Evolutionary conservation across 495 filamentous ascomycete species (phyloP), one percentile per base, ranked within the genome.

Genomic region (Penicillium arizonense): DNA sequence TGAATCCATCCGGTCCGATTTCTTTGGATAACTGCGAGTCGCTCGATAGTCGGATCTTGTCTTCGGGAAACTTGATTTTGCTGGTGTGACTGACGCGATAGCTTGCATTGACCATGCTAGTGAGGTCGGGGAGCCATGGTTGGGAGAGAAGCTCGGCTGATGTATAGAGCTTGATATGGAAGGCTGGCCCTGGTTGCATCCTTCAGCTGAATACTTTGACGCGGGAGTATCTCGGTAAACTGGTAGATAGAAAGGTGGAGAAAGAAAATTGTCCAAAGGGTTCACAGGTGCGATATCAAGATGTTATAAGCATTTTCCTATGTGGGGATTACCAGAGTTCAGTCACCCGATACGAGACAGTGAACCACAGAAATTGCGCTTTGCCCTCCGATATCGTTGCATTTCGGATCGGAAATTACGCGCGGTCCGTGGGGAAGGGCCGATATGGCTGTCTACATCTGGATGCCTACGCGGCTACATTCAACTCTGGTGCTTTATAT

Each of bases 21-120:
- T 56, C 53, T 30, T 47, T 30, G 13, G 53, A 51, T 13, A 56
- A 43, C n/a, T 46, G 4, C 10, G 47, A 46, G 33, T 52, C 47
- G 35, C 35, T 34, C 8, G 18, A 8, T 6, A 56, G 30, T 42
- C 53, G 10, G 12, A 50, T 36, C 36, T 56, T 56, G 20, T 51
- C 16, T 6, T 38, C 18, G 5, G 41, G 28, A n/a, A 51, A 52
- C 14, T 46, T n/a, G 20, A 52, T 51, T 12, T 43, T 51, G 20
- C 51, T 18, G 20, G 42, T 56, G 42, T 56, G 42, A 26, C 48
- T 52, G n/a, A 56, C 53, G 12, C 46, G 24, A 37, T 52, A 56
- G 30, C 53, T 56, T 24, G 41, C 53, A 16, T 56, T 52, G 37
- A 56, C 47, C 53, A 56, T 56, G 9, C 37, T 35, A 20, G 53